Evolutionary conservation across 257 asterid genomes (phyloP).

Genomic region (Petrea volubilis): DNA sequence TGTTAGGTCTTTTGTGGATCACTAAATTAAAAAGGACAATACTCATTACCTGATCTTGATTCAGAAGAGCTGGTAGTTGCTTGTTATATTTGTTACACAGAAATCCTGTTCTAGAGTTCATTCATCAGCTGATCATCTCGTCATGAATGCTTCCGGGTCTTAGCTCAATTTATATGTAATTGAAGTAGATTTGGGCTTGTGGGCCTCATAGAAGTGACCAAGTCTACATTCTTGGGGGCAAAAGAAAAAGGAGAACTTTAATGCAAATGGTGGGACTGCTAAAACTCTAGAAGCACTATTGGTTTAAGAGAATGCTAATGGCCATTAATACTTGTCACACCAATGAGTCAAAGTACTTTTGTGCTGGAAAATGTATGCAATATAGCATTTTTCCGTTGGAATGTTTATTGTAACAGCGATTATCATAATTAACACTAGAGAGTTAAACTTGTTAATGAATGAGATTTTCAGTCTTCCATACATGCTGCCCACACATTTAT

Average conservation of each 20-base stretch:
- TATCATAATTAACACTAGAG: background rate
- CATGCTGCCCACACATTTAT: conserved; percentile 4
- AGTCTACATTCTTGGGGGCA: background rate
- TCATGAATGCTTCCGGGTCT: background rate
- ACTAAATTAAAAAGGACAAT: background rate
- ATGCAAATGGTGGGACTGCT: background rate
- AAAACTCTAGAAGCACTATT: conserved; percentile 9
- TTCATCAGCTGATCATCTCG: background rate
- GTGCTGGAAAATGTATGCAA: background rate
- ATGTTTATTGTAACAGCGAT: background rate
- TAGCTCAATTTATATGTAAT: conserved; percentile 1
- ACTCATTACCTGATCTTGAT: conserved; percentile 13
- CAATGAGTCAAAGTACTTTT: background rate
- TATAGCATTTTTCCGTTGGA: background rate
- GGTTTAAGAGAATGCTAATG: background rate
- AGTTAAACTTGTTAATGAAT: background rate
- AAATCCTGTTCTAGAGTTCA: background rate
- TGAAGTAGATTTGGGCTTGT: background rate
- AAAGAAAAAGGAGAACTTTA: background rate
- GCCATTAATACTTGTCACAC: background rate
- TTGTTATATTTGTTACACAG: background rate
- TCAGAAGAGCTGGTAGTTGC: conserved; percentile 9
- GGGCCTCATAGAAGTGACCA: background rate
- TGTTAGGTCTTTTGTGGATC: background rate
- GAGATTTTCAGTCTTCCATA: conserved; percentile 4